These are phyloP conservation scores for Senecio squalidus DNA, from an alignment of 140 eudicot species.

Conservation along the genomic window DNA sequence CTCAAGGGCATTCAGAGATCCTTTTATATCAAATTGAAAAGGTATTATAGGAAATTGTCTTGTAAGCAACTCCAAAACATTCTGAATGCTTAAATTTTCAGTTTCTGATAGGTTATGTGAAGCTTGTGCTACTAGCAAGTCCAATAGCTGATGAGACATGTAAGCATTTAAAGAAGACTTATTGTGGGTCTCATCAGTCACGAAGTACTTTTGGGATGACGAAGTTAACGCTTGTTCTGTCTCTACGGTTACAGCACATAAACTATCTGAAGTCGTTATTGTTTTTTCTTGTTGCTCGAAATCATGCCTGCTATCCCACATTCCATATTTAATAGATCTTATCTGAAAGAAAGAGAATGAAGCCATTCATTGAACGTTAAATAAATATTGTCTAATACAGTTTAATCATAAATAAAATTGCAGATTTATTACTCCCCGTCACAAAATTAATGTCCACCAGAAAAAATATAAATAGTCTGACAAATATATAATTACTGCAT, in stretches of 20 bases:
- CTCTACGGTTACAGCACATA: constrained; percentile 35
- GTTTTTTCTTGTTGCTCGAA: constrained; percentile 22
- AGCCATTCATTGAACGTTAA: neutral
- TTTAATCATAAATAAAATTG: no score
- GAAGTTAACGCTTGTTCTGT: constrained; percentile 47
- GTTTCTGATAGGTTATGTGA: constrained; percentile 41
- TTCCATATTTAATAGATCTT: constrained; percentile 56
- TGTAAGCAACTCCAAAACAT: constrained; percentile 46
- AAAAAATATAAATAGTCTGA: no score
- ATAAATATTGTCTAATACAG: no score
- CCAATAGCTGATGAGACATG: constrained; percentile 55
- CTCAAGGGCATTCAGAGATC: constrained; percentile 25
- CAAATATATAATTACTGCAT: no score
- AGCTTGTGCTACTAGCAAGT: constrained; percentile 65
- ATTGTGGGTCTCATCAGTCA: constrained; percentile 26
- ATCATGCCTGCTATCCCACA: constrained; percentile 80
- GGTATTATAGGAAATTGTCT: constrained; percentile 68
- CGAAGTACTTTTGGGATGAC: constrained; percentile 32
- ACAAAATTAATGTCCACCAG: no score
- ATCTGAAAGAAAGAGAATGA: constrained; percentile 71
- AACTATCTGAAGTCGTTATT: constrained; percentile 21
- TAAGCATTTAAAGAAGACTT: constrained; percentile 55
- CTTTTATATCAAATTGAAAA: constrained; percentile 37
- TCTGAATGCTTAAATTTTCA: constrained; percentile 43
- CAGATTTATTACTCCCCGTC: no score